Conservation (phyloP, 345 rosid genomes). For the Ailanthus altissimus region DNA sequence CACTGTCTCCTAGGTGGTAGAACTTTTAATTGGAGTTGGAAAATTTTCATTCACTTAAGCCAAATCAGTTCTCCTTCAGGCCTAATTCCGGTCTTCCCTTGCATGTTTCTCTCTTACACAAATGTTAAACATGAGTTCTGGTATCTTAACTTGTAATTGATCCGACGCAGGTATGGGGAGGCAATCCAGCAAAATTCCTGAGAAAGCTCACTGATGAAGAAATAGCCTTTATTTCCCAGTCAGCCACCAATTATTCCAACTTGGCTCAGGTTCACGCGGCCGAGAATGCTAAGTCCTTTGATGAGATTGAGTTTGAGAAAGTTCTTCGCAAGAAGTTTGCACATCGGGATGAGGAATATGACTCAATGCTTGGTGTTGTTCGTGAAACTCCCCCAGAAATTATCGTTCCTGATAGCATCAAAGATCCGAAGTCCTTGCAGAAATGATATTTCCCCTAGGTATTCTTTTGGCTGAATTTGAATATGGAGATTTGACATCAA, state of each 20-base stretch:
- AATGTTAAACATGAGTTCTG: neutral
- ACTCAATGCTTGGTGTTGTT: constrained; percentile 81
- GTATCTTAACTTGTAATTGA: neutral
- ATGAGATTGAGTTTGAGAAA: constrained; percentile 88
- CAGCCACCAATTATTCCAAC: constrained; percentile 80
- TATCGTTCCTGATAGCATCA: constrained; percentile 70
- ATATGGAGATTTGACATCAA: constrained; percentile 32
- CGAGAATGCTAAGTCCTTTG: constrained; percentile 81
- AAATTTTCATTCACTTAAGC: neutral
- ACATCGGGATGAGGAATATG: constrained; percentile 70
- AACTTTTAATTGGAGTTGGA: neutral
- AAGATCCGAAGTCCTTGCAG: constrained; percentile 51
- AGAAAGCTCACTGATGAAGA: constrained; percentile 81
- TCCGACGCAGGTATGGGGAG: constrained; percentile 81
- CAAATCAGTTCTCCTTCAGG: neutral
- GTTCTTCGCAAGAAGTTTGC: constrained; percentile 83
- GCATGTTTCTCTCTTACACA: neutral
- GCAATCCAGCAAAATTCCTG: constrained; percentile 93
- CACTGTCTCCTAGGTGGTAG: neutral
- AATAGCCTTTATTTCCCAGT: constrained; percentile 66
- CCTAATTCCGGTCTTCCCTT: neutral
- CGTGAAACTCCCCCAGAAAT: constrained; percentile 83
- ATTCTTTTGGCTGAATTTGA: constrained; percentile 20
- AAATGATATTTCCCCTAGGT: constrained; percentile 46
- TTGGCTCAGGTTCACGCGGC: constrained; percentile 87